Percentiles rank a stretch among this genome's conserved stretches.
phyloP scores from a whole-genome alignment of 495 filamentous ascomycete genomes.

The Coniosporium apollinis region DNA sequence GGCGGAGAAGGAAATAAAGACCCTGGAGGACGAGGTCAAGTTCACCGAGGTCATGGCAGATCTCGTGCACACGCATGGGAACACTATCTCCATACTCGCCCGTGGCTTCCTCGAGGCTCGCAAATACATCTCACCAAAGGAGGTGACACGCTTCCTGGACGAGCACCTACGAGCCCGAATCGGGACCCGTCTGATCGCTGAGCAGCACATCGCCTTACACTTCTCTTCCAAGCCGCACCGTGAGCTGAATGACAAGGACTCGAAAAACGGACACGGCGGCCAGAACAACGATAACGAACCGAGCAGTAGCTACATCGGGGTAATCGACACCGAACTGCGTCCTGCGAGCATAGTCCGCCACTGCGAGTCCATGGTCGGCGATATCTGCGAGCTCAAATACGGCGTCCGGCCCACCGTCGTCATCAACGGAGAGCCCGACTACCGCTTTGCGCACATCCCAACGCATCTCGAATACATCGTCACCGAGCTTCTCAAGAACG shows the following conservation, averaged over 20 bases:
- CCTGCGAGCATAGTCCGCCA: conserved; percentile 62
- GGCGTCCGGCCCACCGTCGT: conserved; percentile 68
- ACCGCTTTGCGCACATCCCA: conserved; percentile 77
- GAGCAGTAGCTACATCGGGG: conserved; percentile 65
- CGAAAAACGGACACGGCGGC: neutral
- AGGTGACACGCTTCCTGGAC: conserved; percentile 83
- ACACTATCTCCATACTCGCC: conserved; percentile 87
- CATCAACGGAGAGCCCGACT: conserved; percentile 67
- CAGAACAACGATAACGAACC: conserved; percentile 30
- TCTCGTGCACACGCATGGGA: conserved; percentile 78
- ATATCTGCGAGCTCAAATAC: conserved; percentile 93
- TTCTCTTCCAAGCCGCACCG: conserved; percentile 59
- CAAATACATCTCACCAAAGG: conserved; percentile 60
- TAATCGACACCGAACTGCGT: conserved; percentile 82
- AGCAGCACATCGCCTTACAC: conserved; percentile 92
- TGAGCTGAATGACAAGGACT: conserved; percentile 22
- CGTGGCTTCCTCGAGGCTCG: conserved; percentile 82
- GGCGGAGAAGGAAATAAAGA: conserved; percentile 58
- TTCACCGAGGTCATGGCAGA: conserved; percentile 89
- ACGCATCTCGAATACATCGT: conserved; percentile 95
- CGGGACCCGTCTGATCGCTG: conserved; percentile 82
- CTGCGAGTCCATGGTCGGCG: conserved; percentile 78
- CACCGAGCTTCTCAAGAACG: conserved; percentile 91
- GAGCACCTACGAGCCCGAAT: conserved; percentile 88
- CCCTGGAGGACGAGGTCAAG: conserved; percentile 68